Evolutionary conservation across 2,329 filamentous ascomycete genomes (phyloP).

Genomic region (Penicillium sp.): DNA sequence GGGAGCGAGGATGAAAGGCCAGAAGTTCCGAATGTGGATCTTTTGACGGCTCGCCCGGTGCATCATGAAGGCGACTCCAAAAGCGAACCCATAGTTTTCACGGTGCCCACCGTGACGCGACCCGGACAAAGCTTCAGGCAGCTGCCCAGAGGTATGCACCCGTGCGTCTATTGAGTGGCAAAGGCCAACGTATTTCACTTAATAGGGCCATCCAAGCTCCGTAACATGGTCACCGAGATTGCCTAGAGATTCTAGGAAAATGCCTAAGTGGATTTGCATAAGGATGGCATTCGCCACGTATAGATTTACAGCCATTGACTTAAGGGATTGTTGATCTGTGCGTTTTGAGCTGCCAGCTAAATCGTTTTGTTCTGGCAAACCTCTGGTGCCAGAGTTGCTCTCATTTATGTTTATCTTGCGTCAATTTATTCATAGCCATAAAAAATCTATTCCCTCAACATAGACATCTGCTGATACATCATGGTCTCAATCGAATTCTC

Average conservation of each 20-base stretch:
- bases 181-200: neutral
- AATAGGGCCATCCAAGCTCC: constrained; percentile 52
- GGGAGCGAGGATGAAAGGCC: constrained; percentile 82
- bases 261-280: constrained; percentile 34
- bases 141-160: constrained; percentile 44
- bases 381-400: constrained; percentile 21
- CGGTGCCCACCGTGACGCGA: constrained; percentile 35
- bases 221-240: constrained; percentile 38
- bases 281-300: constrained; percentile 31
- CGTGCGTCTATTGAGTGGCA: neutral
- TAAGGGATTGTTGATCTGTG: constrained; percentile 24
- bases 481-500: neutral
- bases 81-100: constrained; percentile 38
- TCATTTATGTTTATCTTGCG: constrained; percentile 19
- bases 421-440: constrained; percentile 7
- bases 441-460: neutral
- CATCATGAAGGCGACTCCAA: constrained; percentile 41
- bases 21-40: constrained; percentile 57
- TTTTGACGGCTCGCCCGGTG: constrained; percentile 60
- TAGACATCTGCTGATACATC: neutral
- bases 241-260: constrained; percentile 32
- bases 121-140: constrained; percentile 41
- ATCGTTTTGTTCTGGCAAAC: constrained; percentile 24
- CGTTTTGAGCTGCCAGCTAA: constrained; percentile 25
- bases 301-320: constrained; percentile 17